These are phyloP conservation scores for Colletotrichum spaethianum DNA, from an alignment of 2,329 filamentous ascomycete genomes.

Conservation along the genomic window DNA sequence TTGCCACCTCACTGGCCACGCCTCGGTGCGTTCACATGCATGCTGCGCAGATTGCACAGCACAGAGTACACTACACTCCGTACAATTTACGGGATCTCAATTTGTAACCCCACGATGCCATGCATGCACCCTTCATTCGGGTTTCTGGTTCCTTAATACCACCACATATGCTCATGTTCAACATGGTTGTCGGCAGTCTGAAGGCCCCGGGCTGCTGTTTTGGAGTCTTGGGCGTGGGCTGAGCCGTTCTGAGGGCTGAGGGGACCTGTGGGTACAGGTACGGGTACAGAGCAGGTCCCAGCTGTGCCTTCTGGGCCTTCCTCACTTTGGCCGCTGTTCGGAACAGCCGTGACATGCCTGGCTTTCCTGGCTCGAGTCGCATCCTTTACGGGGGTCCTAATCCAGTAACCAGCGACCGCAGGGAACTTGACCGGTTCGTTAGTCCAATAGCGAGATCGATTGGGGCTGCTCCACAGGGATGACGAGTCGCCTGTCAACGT, in stretches of 20 bases:
- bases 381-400: constrained; percentile 15
- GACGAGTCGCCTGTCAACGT: constrained; percentile 21
- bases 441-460: constrained; percentile 18
- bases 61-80: not conserved
- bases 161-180: constrained; percentile 28
- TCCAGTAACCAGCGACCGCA: constrained; percentile 7
- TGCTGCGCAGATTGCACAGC: not conserved
- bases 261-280: not conserved
- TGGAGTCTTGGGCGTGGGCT: constrained; percentile 26
- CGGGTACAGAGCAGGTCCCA: constrained; percentile 5
- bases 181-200: constrained; percentile 25
- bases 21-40: not conserved
- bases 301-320: constrained; percentile 3
- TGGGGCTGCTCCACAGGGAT: constrained; percentile 11
- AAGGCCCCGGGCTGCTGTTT: constrained; percentile 26
- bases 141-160: constrained; percentile 37
- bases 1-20: constrained; percentile 1
- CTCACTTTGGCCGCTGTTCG: not conserved
- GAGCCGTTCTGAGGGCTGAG: constrained; percentile 6
- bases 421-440: constrained; percentile 1
- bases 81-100: constrained; percentile 11
- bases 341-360: not conserved
- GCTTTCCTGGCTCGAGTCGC: constrained; percentile 17
- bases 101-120: constrained; percentile 22
- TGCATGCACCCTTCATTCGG: constrained; percentile 28